phyloP scores from a whole-genome alignment of 169 alveolate genomes.

The Hammondia hammondi region DNA sequence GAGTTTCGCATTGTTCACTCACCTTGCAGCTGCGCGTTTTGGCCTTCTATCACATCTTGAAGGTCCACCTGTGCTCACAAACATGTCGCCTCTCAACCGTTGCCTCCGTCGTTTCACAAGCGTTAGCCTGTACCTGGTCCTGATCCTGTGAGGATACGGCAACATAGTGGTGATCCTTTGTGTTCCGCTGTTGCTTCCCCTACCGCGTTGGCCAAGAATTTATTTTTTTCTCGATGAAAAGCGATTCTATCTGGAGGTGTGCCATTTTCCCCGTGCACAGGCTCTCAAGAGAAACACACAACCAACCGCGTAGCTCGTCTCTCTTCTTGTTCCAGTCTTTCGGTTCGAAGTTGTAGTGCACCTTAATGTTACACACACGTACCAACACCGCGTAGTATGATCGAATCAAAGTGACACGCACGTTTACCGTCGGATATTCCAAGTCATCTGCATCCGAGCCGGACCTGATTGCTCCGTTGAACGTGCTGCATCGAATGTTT shows the following conservation, averaged over 20 bases:
- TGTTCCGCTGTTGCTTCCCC: background rate
- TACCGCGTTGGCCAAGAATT: background rate
- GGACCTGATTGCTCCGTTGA: background rate
- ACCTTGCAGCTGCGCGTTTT: background rate
- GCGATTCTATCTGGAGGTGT: background rate
- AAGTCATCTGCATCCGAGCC: conserved; percentile 58
- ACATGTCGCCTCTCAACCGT: background rate
- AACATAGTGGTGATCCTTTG: too few species aligned
- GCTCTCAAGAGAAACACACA: background rate
- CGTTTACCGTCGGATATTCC: background rate
- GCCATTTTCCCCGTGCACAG: background rate
- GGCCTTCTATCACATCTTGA: background rate
- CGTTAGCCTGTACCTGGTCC: background rate
- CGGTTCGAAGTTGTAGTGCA: conserved; percentile 68
- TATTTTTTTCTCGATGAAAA: background rate
- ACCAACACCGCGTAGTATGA: background rate
- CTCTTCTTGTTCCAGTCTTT: conserved; percentile 61
- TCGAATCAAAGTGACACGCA: background rate
- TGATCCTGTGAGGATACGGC: background rate
- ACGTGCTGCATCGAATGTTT: background rate
- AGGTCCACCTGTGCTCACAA: background rate
- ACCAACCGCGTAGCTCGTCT: conserved; percentile 22
- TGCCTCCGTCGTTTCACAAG: background rate
- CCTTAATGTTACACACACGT: background rate
- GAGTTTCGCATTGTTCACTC: background rate